Percentiles rank a stretch among this genome's conserved stretches.
Evolutionary conservation across 805 yeast species (phyloP).

Genomic region (Cyberlindnera saturnus): DNA sequence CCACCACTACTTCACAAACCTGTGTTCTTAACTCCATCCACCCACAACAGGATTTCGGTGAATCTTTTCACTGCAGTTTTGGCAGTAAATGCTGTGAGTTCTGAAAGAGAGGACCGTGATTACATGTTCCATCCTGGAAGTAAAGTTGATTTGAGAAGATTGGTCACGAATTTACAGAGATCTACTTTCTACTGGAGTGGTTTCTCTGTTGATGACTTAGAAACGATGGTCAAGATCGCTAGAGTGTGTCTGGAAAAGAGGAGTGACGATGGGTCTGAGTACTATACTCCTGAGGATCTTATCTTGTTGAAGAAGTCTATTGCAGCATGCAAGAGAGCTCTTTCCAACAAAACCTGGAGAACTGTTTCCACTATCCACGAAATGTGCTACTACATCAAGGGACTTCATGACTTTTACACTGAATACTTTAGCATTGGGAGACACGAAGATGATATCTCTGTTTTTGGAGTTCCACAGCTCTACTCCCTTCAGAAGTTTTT

Average conservation of each 20-base stretch:
- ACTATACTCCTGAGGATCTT: constrained; percentile 34
- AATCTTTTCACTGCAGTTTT: constrained; percentile 61
- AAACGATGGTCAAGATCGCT: constrained; percentile 44
- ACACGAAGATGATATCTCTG: constrained; percentile 26
- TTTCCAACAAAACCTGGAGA: constrained; percentile 51
- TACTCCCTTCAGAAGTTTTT: constrained; percentile 44
- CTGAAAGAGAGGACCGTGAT: constrained; percentile 60
- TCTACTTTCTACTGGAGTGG: constrained; percentile 77
- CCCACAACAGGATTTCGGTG: constrained; percentile 53
- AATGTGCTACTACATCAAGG: constrained; percentile 50
- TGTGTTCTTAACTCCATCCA: constrained; percentile 54
- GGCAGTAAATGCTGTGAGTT: constrained; percentile 68
- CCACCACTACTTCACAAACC: constrained; percentile 58
- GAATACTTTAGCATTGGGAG: constrained; percentile 40
- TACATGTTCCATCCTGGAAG: constrained; percentile 66
- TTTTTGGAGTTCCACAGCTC: constrained; percentile 58
- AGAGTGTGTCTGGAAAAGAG: constrained; percentile 36
- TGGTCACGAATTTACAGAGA: constrained; percentile 56
- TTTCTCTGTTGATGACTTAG: constrained; percentile 52
- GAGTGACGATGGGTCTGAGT: constrained; percentile 21
- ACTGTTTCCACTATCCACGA: constrained; percentile 55
- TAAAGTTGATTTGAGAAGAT: constrained; percentile 44
- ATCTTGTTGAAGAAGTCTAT: constrained; percentile 38
- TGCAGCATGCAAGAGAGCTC: constrained; percentile 40
- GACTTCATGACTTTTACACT: constrained; percentile 37